These are phyloP conservation scores for Bertia moriformis DNA, from an alignment of 2,329 filamentous ascomycete genomes.

Conservation along the genomic window DNA sequence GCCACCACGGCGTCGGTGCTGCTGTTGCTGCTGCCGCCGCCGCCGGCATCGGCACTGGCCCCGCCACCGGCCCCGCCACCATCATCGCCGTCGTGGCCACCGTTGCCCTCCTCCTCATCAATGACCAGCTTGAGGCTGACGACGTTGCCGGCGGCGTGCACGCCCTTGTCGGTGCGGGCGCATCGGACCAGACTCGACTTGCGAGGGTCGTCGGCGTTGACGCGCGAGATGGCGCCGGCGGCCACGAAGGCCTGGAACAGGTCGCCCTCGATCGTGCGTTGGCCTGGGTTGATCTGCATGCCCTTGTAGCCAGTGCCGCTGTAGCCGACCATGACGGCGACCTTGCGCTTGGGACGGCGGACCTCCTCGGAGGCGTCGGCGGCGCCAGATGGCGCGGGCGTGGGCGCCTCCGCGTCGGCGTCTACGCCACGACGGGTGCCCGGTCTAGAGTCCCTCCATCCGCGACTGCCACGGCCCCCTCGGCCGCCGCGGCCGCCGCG, in stretches of 20 bases:
- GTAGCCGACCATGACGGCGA: constrained; percentile 89
- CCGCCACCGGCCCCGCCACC: no score
- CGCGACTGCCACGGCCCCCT: no score
- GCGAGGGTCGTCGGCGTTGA: constrained; percentile 90
- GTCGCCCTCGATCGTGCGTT: constrained; percentile 93
- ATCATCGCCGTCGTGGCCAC: no score
- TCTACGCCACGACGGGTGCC: background rate
- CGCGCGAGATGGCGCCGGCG: constrained; percentile 87
- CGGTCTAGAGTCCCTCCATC: background rate
- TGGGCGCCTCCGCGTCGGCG: constrained; percentile 17
- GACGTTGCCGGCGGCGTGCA: constrained; percentile 89
- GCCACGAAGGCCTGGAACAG: constrained; percentile 83
- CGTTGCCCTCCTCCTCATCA: constrained; percentile 72
- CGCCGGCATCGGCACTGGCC: no score
- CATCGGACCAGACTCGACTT: constrained; percentile 91
- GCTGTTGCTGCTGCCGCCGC: no score
- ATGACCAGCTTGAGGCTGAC: constrained; percentile 92
- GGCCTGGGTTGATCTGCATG: constrained; percentile 73
- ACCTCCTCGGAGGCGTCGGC: constrained; percentile 82
- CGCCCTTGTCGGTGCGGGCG: constrained; percentile 91
- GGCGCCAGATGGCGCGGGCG: constrained; percentile 51
- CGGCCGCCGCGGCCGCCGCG: no score
- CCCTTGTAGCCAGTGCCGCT: constrained; percentile 93
- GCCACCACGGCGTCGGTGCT: constrained; percentile 65
- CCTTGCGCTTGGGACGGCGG: constrained; percentile 84